Evolutionary conservation across 106 monocot genomes (phyloP).

Genomic region (Dendrobium chrysotoxum): DNA sequence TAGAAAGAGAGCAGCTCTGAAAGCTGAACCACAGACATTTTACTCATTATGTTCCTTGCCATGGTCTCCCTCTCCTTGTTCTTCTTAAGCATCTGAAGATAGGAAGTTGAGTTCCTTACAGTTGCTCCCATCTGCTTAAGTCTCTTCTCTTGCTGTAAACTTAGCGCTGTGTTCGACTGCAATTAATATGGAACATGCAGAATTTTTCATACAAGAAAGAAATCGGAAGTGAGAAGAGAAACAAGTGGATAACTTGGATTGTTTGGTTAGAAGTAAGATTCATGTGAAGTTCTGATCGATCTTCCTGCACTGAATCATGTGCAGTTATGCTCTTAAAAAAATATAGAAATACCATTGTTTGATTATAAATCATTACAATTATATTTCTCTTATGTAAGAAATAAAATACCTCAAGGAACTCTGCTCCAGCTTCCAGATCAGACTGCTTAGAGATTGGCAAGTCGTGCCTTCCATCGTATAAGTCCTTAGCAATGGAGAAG

Average conservation of each 20-base stretch:
- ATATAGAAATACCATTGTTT: too few species aligned
- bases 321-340: too few species aligned
- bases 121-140: slow-evolving; percentile 96
- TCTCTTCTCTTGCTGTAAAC: slow-evolving; percentile 76
- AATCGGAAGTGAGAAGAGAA: too few species aligned
- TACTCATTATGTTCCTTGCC: slow-evolving; percentile 56
- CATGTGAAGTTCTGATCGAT: too few species aligned
- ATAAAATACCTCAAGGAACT: slow-evolving; percentile 58
- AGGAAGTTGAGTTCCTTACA: slow-evolving; percentile 73
- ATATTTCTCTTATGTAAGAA: too few species aligned
- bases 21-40: slow-evolving; percentile 69
- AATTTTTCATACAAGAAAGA: too few species aligned
- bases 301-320: too few species aligned
- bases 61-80: slow-evolving; percentile 44
- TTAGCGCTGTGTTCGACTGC: slow-evolving; percentile 64
- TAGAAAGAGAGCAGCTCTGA: slow-evolving; percentile 84
- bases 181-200: not conserved
- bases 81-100: slow-evolving; percentile 51
- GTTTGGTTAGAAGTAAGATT: too few species aligned
- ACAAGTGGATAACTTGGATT: too few species aligned
- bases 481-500: slow-evolving; percentile 59
- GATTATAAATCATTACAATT: too few species aligned
- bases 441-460: slow-evolving; percentile 17
- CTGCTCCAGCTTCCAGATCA: slow-evolving; percentile 58
- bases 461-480: slow-evolving; percentile 31